Base-by-base conservation (phyloP, 345 rosid species). In the Gossypium sturtianum region DNA sequence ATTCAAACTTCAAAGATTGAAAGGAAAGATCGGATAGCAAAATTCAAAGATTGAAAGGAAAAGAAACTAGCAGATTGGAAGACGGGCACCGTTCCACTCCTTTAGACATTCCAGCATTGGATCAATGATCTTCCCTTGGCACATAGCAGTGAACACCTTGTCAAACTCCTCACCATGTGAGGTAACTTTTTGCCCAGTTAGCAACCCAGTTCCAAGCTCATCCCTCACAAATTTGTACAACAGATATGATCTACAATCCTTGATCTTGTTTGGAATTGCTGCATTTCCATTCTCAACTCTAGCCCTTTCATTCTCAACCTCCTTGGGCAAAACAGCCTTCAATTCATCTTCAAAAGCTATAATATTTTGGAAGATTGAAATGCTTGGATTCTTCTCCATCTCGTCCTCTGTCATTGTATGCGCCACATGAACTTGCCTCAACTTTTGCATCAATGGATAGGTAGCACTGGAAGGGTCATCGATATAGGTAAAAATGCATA, bases 271-370 rank as follows among this genome's bases (percentile, higher is more conserved):
- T 12, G 54, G 83, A 25, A 88, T 71, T 4, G 77, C 78, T 12
- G 86, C 66, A 12, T 79, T 75, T 12, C 91, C 91, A 74, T 69
- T 86, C 82, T 85, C 97, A 8, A 75, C 58, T 25, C 70, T 77
- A 11, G 6, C 41, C 23, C 94, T n/a, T n/a, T n/a, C n/a, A n/a
- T n/a, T 70, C 72, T 88, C 94, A 13, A 90, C 89, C 67, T 90
- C 91, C 69, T 83, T 84, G 0, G 94, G 91, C 57, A 92, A 74
- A 20, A 82, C 27, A 34, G 78, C 16, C 69, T 82, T 89, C 56
- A 92, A 45, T 80, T 92, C 95, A 2, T 76, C 59, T 20, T 56
- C 60, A 10, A 56, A 56, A 56, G 60, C 60, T 0, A 25, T 6
- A 19, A 56, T 56, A 25, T 56, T 56, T 56, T 56, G 60, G 60